Evolutionary conservation across 495 filamentous ascomycete species (phyloP).

Genomic region (Lophium mytilinum): DNA sequence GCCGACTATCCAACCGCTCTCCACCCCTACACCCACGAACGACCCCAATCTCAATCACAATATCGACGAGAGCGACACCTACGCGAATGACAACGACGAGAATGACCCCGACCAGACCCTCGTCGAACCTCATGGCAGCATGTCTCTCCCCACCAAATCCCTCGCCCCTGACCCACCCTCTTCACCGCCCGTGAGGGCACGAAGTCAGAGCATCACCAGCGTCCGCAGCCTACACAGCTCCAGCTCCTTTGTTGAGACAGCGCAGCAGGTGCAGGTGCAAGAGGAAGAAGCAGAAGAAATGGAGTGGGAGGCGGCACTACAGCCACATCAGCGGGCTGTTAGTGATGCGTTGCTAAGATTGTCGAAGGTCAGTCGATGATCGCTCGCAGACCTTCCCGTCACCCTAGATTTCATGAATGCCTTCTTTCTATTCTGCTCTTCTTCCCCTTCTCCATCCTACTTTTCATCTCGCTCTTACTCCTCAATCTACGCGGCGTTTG

Average conservation of each 20-base stretch:
- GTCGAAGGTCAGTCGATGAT: background rate
- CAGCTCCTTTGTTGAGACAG: conserved; percentile 7
- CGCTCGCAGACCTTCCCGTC: background rate
- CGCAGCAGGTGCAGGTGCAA: background rate
- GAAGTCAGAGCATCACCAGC: no score
- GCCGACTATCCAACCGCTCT: no score
- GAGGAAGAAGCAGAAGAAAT: conserved; percentile 11
- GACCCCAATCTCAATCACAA: no score
- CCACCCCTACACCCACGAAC: no score
- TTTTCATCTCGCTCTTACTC: no score
- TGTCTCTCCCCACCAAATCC: background rate
- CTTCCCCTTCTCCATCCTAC: background rate
- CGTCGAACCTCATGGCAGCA: background rate
- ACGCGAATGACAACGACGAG: background rate
- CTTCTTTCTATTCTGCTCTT: background rate
- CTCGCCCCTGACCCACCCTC: conserved; percentile 5
- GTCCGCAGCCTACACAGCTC: conserved; percentile 21
- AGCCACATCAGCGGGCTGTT: conserved; percentile 19
- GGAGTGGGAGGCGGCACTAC: conserved; percentile 17
- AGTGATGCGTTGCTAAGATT: conserved; percentile 7
- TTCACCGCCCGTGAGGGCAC: conserved; percentile 1
- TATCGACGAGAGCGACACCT: no score
- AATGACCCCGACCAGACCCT: conserved; percentile 16
- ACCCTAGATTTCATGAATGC: background rate
- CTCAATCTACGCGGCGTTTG: no score